A percentile compares a stretch with the other conserved stretches of the same genome.
Evolutionary conservation across 108 stramenopile species (phyloP).

Genomic region (Nannochloropsis gaditana): DNA sequence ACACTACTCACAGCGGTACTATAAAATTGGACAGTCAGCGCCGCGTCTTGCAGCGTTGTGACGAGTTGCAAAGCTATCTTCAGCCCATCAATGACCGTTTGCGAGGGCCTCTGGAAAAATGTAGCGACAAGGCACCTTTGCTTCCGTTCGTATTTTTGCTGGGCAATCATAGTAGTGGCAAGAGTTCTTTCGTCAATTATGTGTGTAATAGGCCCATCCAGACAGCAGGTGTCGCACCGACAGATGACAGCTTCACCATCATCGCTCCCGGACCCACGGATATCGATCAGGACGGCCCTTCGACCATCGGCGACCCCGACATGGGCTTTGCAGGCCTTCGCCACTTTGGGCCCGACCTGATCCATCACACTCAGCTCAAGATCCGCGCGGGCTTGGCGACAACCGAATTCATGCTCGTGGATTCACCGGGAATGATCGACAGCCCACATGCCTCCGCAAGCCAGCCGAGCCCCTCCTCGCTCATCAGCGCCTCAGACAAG

Average conservation of each 20-base stretch:
- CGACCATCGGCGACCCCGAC: slow-evolving; percentile 89
- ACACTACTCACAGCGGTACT: neutral
- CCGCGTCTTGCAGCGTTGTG: slow-evolving; percentile 16
- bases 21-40: neutral
- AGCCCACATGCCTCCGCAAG: slow-evolving; percentile 35
- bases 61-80: neutral
- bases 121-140: slow-evolving; percentile 54
- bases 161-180: slow-evolving; percentile 86
- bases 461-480: neutral
- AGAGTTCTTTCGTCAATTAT: slow-evolving; percentile 94
- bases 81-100: slow-evolving; percentile 51
- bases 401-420: slow-evolving; percentile 75
- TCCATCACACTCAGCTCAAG: slow-evolving; percentile 91
- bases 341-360: slow-evolving; percentile 86
- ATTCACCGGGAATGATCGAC: slow-evolving; percentile 98
- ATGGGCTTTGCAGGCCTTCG: slow-evolving; percentile 83
- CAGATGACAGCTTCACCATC: slow-evolving; percentile 96
- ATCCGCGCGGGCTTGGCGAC: slow-evolving; percentile 60
- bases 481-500: neutral
- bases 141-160: slow-evolving; percentile 93
- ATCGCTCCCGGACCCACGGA: slow-evolving; percentile 87
- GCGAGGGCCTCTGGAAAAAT: slow-evolving; percentile 57
- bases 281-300: slow-evolving; percentile 81
- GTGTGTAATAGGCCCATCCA: slow-evolving; percentile 78
- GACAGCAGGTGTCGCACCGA: slow-evolving; percentile 98